Evolutionary conservation across 352 stramenopile genomes (phyloP).

Genomic region (Plasmopara muralis): DNA sequence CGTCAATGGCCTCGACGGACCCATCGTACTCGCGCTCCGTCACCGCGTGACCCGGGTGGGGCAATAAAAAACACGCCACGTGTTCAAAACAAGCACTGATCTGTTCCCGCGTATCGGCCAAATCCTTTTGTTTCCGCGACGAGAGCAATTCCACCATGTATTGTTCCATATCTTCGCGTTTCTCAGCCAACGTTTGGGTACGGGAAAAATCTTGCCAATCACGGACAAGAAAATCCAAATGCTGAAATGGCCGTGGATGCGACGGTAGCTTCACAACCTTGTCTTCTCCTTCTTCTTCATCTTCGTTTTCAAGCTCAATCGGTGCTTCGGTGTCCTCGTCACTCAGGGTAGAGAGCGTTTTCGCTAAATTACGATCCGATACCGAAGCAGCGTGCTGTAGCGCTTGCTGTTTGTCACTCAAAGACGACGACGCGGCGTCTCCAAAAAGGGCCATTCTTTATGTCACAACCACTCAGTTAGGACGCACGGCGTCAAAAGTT

Average conservation of each 20-base stretch:
- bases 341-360: constrained; percentile 31
- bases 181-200: constrained; percentile 84
- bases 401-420: constrained; percentile 22
- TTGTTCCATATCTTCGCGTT: constrained; percentile 89
- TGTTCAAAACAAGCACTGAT: constrained; percentile 96
- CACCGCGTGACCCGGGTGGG: constrained; percentile 94
- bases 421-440: constrained; percentile 19
- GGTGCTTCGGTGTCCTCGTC: constrained; percentile 27
- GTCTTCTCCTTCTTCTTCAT: constrained; percentile 21
- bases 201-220: constrained; percentile 98
- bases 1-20: constrained; percentile 91
- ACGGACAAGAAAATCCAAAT: constrained; percentile 97
- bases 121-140: constrained; percentile 90
- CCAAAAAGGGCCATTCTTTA: constrained; percentile 69
- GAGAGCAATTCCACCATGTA: constrained; percentile 92
- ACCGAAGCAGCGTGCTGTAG: constrained; percentile 19
- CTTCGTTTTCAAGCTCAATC: constrained; percentile 16
- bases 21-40: constrained; percentile 97
- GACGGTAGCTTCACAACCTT: constrained; percentile 11
- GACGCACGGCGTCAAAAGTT: no score
- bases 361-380: constrained; percentile 27
- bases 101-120: constrained; percentile 92
- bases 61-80: constrained; percentile 93
- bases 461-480: neutral
- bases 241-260: constrained; percentile 91